Conservation (phyloP, 2,329 filamentous ascomycete genomes). For the Calonectria ilicicola region DNA sequence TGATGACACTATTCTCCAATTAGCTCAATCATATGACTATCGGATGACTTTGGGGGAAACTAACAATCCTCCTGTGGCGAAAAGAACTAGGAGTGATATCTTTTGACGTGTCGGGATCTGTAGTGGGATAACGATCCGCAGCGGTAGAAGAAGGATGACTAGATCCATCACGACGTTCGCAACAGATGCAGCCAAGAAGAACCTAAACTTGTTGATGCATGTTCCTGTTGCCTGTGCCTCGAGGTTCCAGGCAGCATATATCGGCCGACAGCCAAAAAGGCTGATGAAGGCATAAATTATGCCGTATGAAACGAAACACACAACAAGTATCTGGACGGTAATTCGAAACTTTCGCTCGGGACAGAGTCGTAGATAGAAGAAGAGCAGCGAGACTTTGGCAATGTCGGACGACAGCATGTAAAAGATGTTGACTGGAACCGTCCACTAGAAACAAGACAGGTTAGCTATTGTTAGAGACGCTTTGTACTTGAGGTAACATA, state of each 20-base stretch:
- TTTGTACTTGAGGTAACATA: neutral
- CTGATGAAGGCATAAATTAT: slow-evolving; percentile 39
- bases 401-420: slow-evolving; percentile 40
- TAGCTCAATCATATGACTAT: neutral
- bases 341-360: slow-evolving; percentile 35
- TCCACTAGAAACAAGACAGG: slow-evolving; percentile 22
- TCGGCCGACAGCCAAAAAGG: slow-evolving; percentile 36
- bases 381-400: slow-evolving; percentile 38
- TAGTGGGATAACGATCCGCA: neutral
- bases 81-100: slow-evolving; percentile 12
- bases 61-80: slow-evolving; percentile 31
- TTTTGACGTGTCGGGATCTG: neutral
- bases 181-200: slow-evolving; percentile 38
- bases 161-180: slow-evolving; percentile 38
- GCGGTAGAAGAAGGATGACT: neutral
- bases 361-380: slow-evolving; percentile 37
- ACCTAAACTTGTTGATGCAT: slow-evolving; percentile 39
- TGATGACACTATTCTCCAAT: slow-evolving; percentile 15
- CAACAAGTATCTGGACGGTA: neutral
- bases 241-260: slow-evolving; percentile 38
- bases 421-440: slow-evolving; percentile 39
- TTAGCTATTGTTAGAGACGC: slow-evolving; percentile 4
- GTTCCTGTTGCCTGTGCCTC: slow-evolving; percentile 33
- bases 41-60: neutral
- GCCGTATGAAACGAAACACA: slow-evolving; percentile 15